Conservation (phyloP, 2,329 filamentous ascomycete species). For the Cytospora piceicola region DNA sequence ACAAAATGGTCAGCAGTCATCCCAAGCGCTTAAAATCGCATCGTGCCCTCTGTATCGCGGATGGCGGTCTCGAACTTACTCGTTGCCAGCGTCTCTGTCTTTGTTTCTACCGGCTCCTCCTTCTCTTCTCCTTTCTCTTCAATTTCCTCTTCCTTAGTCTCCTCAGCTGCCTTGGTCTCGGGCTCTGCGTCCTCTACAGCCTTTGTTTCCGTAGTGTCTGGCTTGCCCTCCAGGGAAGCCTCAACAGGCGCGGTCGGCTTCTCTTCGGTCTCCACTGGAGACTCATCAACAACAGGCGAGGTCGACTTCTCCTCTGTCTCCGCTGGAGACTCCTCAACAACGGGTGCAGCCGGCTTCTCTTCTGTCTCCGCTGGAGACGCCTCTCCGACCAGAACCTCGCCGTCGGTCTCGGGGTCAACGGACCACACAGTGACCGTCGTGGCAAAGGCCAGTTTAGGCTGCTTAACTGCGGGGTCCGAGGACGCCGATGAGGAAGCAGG, state of each 20-base stretch:
- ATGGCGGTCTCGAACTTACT: constrained; percentile 24
- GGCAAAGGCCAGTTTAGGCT: constrained; percentile 51
- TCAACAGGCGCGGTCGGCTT: neutral
- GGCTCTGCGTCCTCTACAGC: constrained; percentile 11
- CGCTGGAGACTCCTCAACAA: neutral
- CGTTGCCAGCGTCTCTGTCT: constrained; percentile 30
- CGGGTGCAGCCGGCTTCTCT: constrained; percentile 25
- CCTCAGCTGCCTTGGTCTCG: constrained; percentile 20
- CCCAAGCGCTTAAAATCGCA: constrained; percentile 12
- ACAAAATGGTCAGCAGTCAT: constrained; percentile 40
- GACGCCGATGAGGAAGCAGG: constrained; percentile 38
- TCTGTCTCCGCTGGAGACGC: constrained; percentile 10
- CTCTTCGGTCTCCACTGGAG: neutral
- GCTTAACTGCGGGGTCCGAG: constrained; percentile 37
- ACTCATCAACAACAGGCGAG: constrained; percentile 24
- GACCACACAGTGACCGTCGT: constrained; percentile 54
- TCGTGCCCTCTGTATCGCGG: neutral
- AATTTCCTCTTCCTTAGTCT: constrained; percentile 31
- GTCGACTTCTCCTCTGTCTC: constrained; percentile 5
- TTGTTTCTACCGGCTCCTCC: constrained; percentile 25
- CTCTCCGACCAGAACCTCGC: constrained; percentile 43
- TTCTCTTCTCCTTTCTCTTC: constrained; percentile 26
- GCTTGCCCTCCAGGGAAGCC: constrained; percentile 13
- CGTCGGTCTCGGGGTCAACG: constrained; percentile 55
- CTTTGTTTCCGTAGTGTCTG: neutral